Percentiles rank a stretch among this genome's conserved stretches.
Evolutionary conservation across 352 stramenopile species (phyloP).

Genomic region (Globisporangium okanoganense): DNA sequence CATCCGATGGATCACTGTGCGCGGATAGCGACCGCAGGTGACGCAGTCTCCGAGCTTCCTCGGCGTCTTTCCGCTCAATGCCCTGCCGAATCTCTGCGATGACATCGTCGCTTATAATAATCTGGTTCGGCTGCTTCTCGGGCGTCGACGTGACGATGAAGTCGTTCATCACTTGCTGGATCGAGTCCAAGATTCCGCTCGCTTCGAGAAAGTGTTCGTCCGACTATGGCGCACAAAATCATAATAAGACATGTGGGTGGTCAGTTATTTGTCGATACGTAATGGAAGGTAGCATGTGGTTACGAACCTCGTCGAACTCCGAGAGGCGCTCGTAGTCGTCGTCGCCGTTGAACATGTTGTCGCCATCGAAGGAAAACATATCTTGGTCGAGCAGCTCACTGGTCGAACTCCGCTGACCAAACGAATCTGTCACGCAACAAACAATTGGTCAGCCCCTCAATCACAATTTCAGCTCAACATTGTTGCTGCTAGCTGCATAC

Average conservation of each 20-base stretch:
- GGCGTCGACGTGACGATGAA: conserved; percentile 29
- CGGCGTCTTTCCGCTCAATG: conserved; percentile 25
- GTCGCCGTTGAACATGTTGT: conserved; percentile 34
- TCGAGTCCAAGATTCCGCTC: conserved; percentile 74
- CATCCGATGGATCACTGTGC: conserved; percentile 12
- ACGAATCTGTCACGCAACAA: conserved; percentile 24
- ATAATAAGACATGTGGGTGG: neutral
- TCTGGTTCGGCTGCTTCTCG: conserved; percentile 32
- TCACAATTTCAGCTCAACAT: neutral
- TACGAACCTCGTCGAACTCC: conserved; percentile 63
- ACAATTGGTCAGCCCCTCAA: neutral
- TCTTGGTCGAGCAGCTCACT: conserved; percentile 14
- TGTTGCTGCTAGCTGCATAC: neutral
- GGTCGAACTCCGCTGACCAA: conserved; percentile 44
- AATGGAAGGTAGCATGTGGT: neutral
- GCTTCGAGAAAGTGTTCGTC: conserved; percentile 73
- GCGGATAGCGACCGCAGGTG: conserved; percentile 23
- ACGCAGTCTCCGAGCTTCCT: conserved; percentile 27
- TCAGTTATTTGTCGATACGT: neutral
- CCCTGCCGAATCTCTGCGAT: conserved; percentile 61
- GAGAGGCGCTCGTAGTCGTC: conserved; percentile 62
- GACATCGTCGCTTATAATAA: conserved; percentile 71
- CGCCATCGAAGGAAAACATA: conserved; percentile 49
- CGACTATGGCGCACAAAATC: conserved; percentile 28
- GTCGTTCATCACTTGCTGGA: conserved; percentile 77